Conservation (phyloP, 1,284 basidiomycete genomes). For the Paramarasmius palmivorus region DNA sequence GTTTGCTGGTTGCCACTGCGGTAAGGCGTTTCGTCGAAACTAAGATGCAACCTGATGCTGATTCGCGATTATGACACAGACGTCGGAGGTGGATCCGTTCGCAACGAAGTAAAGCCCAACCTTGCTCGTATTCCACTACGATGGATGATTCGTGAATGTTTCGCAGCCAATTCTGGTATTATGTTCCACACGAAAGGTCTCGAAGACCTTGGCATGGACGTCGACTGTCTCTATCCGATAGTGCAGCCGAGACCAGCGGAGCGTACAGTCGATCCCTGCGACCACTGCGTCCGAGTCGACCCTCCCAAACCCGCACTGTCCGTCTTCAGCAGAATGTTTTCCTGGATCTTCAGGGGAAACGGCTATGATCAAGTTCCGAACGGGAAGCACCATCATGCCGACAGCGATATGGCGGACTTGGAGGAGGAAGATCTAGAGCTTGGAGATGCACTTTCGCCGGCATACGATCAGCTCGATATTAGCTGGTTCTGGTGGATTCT, state of each 20-base stretch:
- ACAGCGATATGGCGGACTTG: background rate
- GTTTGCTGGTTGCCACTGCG: slow-evolving; percentile 52
- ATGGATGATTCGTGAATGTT: slow-evolving; percentile 54
- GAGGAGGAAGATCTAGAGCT: slow-evolving; percentile 52
- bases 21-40: slow-evolving; percentile 28
- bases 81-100: slow-evolving; percentile 33
- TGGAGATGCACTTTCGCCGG: slow-evolving; percentile 47
- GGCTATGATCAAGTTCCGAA: slow-evolving; percentile 27
- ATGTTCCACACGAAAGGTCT: slow-evolving; percentile 37
- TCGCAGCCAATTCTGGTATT: slow-evolving; percentile 39
- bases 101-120: slow-evolving; percentile 32
- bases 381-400: slow-evolving; percentile 5
- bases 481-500: slow-evolving; percentile 54
- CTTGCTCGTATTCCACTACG: slow-evolving; percentile 44
- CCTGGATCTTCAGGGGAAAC: background rate
- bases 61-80: slow-evolving; percentile 19
- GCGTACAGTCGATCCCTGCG: too few species aligned
- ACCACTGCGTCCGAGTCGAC: too few species aligned
- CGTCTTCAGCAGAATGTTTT: slow-evolving; percentile 32
- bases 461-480: slow-evolving; percentile 53
- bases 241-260: too few species aligned
- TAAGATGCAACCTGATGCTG: background rate
- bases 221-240: slow-evolving; percentile 31
- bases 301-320: slow-evolving; percentile 19
- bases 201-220: slow-evolving; percentile 37